Base-by-base conservation (phyloP, 371 early-diverging fungal genomes). In the Syncephalastrum monosporum region DNA sequence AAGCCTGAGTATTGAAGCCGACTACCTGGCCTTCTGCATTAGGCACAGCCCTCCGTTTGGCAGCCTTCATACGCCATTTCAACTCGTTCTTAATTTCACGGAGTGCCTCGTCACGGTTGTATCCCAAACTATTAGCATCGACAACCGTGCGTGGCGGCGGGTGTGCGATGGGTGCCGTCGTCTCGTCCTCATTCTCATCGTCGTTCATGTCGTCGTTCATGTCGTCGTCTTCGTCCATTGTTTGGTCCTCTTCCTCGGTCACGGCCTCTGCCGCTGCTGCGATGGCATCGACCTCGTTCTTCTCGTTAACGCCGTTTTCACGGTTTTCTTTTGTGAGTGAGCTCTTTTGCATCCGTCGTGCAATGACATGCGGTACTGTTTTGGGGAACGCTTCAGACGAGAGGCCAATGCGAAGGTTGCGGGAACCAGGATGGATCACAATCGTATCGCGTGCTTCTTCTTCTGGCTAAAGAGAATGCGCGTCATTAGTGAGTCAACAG, bases 401-500 rank as follows among this genome's bases (percentile, higher is more conserved):
- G 15, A 82, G 70, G 6, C 94, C 94, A 15, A 94, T 81, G 47
- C 91, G 82, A 45, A 93, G 69, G 62, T 83, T 82, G 47, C 87
- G 79, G 48, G 94, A 94, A 25, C 95, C 95, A 10, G 94, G 90
- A 48, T 95, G 93, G 50, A 95, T 87, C 5, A 95, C 83, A 44
- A 94, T 84, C 14, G 90, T 85, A 54, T 88, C 80, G 29, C 61
- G 63, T 64, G 72, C 72, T 60, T 81, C 81, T 56, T 73, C 72
- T 17, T 74, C 74, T 21, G 77, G 59, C 76, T 77, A 65, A 5
- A 4, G 42, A 13, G 38, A 42, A 25, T 29, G 27, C 41, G 38
- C 38, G 38, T 33, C 10, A 5, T 16, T 29, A 15, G 49, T 43
- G 45, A 7, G 42, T 4, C 8, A 24, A 27, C 5, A 27, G n/a